Evolutionary conservation across 1,284 basidiomycete species (phyloP), one percentile per base, ranked within the genome.

Genomic region (Pseudozyma pruni): DNA sequence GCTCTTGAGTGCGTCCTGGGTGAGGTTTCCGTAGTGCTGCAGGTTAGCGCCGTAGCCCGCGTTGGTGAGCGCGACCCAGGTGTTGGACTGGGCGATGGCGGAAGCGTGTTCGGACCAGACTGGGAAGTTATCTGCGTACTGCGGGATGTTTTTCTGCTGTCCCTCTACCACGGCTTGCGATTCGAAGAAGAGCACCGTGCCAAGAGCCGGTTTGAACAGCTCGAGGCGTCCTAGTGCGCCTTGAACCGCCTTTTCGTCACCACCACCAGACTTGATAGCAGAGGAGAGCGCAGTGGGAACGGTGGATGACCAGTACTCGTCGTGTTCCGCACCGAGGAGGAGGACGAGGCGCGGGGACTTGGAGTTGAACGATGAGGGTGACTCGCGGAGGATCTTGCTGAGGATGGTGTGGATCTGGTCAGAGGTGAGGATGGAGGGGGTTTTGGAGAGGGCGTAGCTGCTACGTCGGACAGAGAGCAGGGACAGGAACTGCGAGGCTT

Each of bases 41-140:
- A 86, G 74, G 59, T 77, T 84, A 7, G 83, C 84, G 39, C 85
- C 86, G 72, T 85, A 82, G 8, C 85, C 85, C 35, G 85, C 84
- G 17, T 72, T 63, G 40, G 81, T 81, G 23, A 86, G 78, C 0
- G 84, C 83, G n/a, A 83, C 83, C 86, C 85, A 86, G 19, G 83
- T 67, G 55, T 83, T 81, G 67, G 79, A 76, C 64, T 85, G 85
- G 7, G 83, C 76, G 60, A 84, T 84, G 44, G 76, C 75, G 1
- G 69, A 48, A 3, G 70, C 35, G 56, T 78, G 77, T 41, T 51
- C 44, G 33, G 63, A 67, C 72, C 63, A 77, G 22, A 43, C 33
- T 17, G 85, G 84, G 79, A 85, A 84, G 47, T 81, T 76, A 37
- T 74, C 74, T 19, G 79, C 75, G 73, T 84, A 85, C 17, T 73